phyloP scores from a whole-genome alignment of 495 filamentous ascomycete species.

The Pseudevernia furfuracea region DNA sequence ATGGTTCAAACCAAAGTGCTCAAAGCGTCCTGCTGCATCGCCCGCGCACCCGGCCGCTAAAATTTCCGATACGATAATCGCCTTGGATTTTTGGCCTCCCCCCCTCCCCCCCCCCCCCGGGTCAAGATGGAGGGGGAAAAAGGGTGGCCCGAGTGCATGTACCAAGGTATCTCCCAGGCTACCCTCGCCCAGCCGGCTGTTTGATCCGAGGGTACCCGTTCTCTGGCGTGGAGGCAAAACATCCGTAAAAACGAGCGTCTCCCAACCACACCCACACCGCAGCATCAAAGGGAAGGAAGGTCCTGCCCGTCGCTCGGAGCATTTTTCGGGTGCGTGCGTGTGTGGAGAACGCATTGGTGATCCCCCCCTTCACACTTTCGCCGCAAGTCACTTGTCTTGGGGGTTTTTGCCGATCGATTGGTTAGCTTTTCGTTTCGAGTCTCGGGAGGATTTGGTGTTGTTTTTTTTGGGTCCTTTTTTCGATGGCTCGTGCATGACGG shows the following conservation, averaged over 20 bases:
- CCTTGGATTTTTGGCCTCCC: too few species aligned
- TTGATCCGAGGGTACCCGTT: background rate
- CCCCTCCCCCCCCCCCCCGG: too few species aligned
- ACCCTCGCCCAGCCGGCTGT: background rate
- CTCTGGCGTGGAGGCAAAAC: background rate
- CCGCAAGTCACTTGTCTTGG: too few species aligned
- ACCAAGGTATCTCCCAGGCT: slow-evolving; percentile 4
- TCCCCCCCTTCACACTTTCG: too few species aligned
- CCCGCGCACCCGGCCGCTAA: background rate
- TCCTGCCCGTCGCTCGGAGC: background rate
- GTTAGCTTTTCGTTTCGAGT: background rate
- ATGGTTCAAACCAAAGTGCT: too few species aligned
- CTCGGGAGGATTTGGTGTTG: background rate
- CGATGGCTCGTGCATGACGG: background rate
- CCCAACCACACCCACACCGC: background rate
- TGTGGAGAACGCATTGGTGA: slow-evolving; percentile 1
- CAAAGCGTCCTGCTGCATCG: background rate
- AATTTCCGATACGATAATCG: background rate
- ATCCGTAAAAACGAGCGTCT: background rate
- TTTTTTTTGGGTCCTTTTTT: too few species aligned
- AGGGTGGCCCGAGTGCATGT: background rate
- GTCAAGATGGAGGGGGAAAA: background rate
- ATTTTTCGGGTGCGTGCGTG: background rate
- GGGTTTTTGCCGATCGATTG: background rate
- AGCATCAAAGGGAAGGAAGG: too few species aligned